Conservation (phyloP, 805 yeast genomes). For the Candida andamanensis region DNA sequence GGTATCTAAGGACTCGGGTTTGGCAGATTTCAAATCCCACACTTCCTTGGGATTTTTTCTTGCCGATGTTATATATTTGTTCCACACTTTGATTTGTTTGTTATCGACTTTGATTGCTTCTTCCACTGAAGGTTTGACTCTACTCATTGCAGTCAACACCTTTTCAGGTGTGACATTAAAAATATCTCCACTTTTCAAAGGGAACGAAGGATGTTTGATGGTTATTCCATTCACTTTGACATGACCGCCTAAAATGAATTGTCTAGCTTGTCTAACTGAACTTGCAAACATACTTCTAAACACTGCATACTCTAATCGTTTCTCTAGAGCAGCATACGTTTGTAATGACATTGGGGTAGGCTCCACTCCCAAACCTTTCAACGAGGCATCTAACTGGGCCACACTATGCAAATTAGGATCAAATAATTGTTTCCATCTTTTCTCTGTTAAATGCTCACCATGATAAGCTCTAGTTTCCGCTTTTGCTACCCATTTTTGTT, state of each 20-base stretch:
- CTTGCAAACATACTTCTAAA: slow-evolving; percentile 93
- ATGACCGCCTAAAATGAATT: slow-evolving; percentile 72
- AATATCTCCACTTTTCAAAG: slow-evolving; percentile 78
- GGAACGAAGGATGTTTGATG: slow-evolving; percentile 74
- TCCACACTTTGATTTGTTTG: slow-evolving; percentile 71
- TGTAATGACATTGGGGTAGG: slow-evolving; percentile 83
- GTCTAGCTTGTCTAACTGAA: slow-evolving; percentile 89
- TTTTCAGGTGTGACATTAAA: slow-evolving; percentile 82
- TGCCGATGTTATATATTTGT: slow-evolving; percentile 60
- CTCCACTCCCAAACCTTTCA: slow-evolving; percentile 50
- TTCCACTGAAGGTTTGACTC: slow-evolving; percentile 69
- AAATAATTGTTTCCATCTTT: slow-evolving; percentile 71
- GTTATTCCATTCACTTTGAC: slow-evolving; percentile 82
- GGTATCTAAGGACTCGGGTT: slow-evolving; percentile 33
- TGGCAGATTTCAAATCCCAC: slow-evolving; percentile 47
- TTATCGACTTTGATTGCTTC: slow-evolving; percentile 67
- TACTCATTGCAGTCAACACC: slow-evolving; percentile 81
- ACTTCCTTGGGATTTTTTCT: slow-evolving; percentile 50
- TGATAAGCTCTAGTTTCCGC: slow-evolving; percentile 92
- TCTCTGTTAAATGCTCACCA: slow-evolving; percentile 88
- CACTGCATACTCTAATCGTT: slow-evolving; percentile 82
- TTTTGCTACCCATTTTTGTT: slow-evolving; percentile 89
- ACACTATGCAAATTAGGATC: slow-evolving; percentile 72
- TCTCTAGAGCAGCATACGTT: slow-evolving; percentile 83
- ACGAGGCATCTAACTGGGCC: slow-evolving; percentile 81